phyloP scores from a whole-genome alignment of 352 stramenopile genomes.

The Thraustochytrium striatum region DNA sequence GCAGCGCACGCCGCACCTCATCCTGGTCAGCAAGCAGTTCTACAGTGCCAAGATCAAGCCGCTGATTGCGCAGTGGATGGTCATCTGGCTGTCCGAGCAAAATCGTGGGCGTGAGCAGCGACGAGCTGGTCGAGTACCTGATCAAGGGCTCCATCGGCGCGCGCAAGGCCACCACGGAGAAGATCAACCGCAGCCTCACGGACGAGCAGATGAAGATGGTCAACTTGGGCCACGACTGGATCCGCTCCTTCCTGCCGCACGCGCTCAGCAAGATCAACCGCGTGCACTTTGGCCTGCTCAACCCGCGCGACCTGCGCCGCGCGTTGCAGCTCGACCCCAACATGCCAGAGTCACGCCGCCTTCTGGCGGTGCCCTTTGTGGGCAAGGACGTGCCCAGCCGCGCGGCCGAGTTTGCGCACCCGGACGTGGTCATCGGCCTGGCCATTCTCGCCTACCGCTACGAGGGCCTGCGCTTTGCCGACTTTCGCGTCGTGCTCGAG shows the following conservation, averaged over 20 bases:
- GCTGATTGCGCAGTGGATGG: slow-evolving; percentile 68
- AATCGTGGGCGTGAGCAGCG: slow-evolving; percentile 43
- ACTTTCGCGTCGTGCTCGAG: slow-evolving; percentile 57
- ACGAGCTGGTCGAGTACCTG: slow-evolving; percentile 42
- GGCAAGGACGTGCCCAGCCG: slow-evolving; percentile 97
- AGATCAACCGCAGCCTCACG: slow-evolving; percentile 44
- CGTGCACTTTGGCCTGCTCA: slow-evolving; percentile 94
- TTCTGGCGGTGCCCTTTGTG: slow-evolving; percentile 97
- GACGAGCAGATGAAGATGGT: slow-evolving; percentile 49
- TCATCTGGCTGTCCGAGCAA: slow-evolving; percentile 65
- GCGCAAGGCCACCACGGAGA: slow-evolving; percentile 12
- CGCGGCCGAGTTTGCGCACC: slow-evolving; percentile 97
- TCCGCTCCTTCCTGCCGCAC: slow-evolving; percentile 94
- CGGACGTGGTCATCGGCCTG: slow-evolving; percentile 87
- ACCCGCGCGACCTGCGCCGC: slow-evolving; percentile 96
- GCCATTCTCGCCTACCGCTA: slow-evolving; percentile 82
- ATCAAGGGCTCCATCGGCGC: slow-evolving; percentile 32
- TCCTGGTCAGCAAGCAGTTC: slow-evolving; percentile 78
- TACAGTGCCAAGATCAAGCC: slow-evolving; percentile 74
- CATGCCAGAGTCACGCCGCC: slow-evolving; percentile 70
- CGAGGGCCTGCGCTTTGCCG: slow-evolving; percentile 76
- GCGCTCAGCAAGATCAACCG: slow-evolving; percentile 98
- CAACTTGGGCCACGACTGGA: slow-evolving; percentile 76
- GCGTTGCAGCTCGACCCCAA: slow-evolving; percentile 77
- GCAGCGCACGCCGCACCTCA: slow-evolving; percentile 78